Percentiles rank a stretch among this genome's conserved stretches.
These are phyloP conservation scores for Geotrichum phurueaensis DNA, from an alignment of 1,139 yeast species.

Conservation along the genomic window DNA sequence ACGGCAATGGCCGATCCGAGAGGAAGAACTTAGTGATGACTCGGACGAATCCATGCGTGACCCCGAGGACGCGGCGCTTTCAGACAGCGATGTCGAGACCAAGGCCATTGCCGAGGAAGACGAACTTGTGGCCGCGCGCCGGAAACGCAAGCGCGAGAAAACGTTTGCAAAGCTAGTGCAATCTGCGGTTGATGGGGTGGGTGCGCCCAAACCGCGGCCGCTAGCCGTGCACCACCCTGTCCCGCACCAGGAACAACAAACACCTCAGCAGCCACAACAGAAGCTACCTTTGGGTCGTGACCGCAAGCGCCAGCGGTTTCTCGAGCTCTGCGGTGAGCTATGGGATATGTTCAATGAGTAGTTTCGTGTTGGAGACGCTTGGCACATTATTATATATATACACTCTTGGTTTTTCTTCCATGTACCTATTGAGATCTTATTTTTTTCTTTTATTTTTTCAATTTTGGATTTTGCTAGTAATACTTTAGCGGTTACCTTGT, in stretches of 20 bases:
- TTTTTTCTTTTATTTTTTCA: too few relatives aligned
- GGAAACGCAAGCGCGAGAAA: background rate
- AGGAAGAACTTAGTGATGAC: slow-evolving; percentile 23
- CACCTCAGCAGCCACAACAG: background rate
- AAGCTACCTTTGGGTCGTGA: background rate
- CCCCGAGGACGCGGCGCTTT: slow-evolving; percentile 31
- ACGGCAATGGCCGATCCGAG: slow-evolving; percentile 3
- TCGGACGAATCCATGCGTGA: slow-evolving; percentile 24
- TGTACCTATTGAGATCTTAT: background rate
- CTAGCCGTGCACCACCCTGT: background rate
- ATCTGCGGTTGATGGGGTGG: background rate
- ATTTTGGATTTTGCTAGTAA: too few relatives aligned
- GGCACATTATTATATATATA: background rate
- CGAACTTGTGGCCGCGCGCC: slow-evolving; percentile 10
- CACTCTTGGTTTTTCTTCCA: too few relatives aligned
- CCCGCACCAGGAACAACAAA: background rate
- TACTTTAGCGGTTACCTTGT: too few relatives aligned
- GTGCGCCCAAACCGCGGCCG: background rate
- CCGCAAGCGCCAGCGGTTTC: background rate
- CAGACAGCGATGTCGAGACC: slow-evolving; percentile 19
- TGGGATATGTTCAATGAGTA: slow-evolving; percentile 6
- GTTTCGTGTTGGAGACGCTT: background rate
- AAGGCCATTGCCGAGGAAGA: slow-evolving; percentile 20
- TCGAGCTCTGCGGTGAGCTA: slow-evolving; percentile 5
- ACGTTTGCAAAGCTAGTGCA: background rate